Evolutionary conservation across 495 filamentous ascomycete genomes (phyloP).

Genomic region (Annulohypoxylon stygium): DNA sequence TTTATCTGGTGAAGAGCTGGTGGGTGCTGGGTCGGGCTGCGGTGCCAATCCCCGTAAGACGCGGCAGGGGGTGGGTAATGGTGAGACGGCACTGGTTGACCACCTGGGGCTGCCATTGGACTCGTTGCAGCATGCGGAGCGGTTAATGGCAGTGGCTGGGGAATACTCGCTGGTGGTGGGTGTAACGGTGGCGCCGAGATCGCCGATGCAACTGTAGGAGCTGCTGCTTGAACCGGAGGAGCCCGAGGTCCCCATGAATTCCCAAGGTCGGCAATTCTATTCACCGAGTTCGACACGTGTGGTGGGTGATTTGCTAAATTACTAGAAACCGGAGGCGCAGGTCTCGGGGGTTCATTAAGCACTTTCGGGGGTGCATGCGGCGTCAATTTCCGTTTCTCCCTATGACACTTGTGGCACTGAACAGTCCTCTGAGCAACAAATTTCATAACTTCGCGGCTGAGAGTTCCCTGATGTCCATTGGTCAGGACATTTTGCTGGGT

Average conservation of each 20-base stretch:
- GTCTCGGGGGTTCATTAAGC: slow-evolving; percentile 52
- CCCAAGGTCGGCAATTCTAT: slow-evolving; percentile 42
- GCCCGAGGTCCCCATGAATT: slow-evolving; percentile 43
- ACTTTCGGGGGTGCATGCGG: slow-evolving; percentile 48
- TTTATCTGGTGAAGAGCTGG: slow-evolving; percentile 58
- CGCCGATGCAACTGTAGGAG: slow-evolving; percentile 31
- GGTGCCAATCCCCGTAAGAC: slow-evolving; percentile 52
- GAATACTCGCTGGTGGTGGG: slow-evolving; percentile 37
- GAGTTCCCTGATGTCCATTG: slow-evolving; percentile 57
- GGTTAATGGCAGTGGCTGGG: slow-evolving; percentile 43
- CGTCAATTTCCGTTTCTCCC: slow-evolving; percentile 54
- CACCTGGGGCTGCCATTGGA: slow-evolving; percentile 47
- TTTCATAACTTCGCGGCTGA: slow-evolving; percentile 58
- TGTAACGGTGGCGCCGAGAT: slow-evolving; percentile 42
- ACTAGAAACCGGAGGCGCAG: slow-evolving; percentile 41
- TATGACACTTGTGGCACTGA: slow-evolving; percentile 71
- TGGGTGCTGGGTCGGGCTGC: slow-evolving; percentile 52
- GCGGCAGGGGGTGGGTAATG: slow-evolving; percentile 57
- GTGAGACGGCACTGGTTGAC: slow-evolving; percentile 51
- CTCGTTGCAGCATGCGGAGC: slow-evolving; percentile 41
- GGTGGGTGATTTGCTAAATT: slow-evolving; percentile 32
- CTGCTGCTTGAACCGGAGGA: slow-evolving; percentile 24
- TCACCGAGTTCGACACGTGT: slow-evolving; percentile 36
- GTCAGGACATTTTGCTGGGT: slow-evolving; percentile 56
- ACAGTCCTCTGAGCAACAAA: slow-evolving; percentile 65